A percentile compares a stretch with the other conserved stretches of the same genome.
Evolutionary conservation across 169 alveolate genomes (phyloP).

Genomic region (Cryptosporidium muris): DNA sequence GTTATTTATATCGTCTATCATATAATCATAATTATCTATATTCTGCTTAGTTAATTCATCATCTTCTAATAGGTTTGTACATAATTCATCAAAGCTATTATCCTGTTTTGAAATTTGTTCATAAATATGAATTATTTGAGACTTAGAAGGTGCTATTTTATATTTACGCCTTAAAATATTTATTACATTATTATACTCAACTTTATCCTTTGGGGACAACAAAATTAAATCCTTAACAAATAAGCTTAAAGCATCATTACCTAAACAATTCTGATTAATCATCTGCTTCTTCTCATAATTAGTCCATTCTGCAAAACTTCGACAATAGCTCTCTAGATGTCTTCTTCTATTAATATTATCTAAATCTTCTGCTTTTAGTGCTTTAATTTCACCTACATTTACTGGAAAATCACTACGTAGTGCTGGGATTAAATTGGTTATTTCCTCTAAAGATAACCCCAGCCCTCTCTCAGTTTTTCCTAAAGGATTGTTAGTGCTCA

Average conservation of each 20-base stretch:
- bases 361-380: slow-evolving; percentile 72
- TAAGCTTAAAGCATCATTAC: slow-evolving; percentile 41
- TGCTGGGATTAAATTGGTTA: slow-evolving; percentile 74
- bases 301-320: slow-evolving; percentile 77
- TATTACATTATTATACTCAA: slow-evolving; percentile 71
- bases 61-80: slow-evolving; percentile 5
- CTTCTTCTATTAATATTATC: slow-evolving; percentile 75
- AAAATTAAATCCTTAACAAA: slow-evolving; percentile 72
- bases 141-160: slow-evolving; percentile 74
- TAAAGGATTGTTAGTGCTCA: not conserved
- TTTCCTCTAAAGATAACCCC: slow-evolving; percentile 41
- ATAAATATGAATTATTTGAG: slow-evolving; percentile 76
- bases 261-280: slow-evolving; percentile 42
- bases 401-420: slow-evolving; percentile 72
- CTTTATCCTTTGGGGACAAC: slow-evolving; percentile 59
- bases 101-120: slow-evolving; percentile 69
- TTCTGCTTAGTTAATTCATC: slow-evolving; percentile 8
- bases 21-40: not conserved
- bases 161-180: slow-evolving; percentile 70
- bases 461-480: too few relatives aligned
- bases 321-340: slow-evolving; percentile 74
- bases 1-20: not conserved
- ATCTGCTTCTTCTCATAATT: slow-evolving; percentile 72
- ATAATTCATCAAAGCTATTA: slow-evolving; percentile 8
- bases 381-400: slow-evolving; percentile 77